Conservation (phyloP, 2,329 filamentous ascomycete genomes). For the Paraphoma sp. region DNA sequence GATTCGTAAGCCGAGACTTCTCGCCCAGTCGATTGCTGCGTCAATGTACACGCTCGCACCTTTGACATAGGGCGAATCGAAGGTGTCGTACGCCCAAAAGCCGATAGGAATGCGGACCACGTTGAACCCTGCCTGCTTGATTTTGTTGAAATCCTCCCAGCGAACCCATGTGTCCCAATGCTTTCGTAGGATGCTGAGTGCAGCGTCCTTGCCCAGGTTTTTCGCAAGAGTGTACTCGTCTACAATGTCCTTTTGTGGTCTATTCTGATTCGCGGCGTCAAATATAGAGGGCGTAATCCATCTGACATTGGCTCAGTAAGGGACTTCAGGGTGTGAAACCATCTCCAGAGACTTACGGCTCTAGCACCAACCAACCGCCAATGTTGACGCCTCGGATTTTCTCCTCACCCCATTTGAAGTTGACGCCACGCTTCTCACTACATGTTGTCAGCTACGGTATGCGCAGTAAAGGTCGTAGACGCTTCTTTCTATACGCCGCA, state of each 20-base stretch:
- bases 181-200: conserved; percentile 52
- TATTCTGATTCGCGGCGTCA: conserved; percentile 33
- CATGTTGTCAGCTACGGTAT: conserved; percentile 14
- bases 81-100: conserved; percentile 65
- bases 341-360: conserved; percentile 42
- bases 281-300: conserved; percentile 68
- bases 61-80: conserved; percentile 57
- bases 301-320: conserved; percentile 16
- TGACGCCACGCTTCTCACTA: conserved; percentile 44
- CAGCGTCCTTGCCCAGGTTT: conserved; percentile 56
- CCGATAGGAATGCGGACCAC: conserved; percentile 65
- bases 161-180: conserved; percentile 61
- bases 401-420: conserved; percentile 57
- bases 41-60: conserved; percentile 63
- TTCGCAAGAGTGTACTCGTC: conserved; percentile 62
- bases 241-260: conserved; percentile 46
- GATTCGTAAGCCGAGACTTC: conserved; percentile 60
- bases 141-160: conserved; percentile 62
- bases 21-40: conserved; percentile 63
- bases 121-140: conserved; percentile 64
- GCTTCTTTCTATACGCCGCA: too few relatives aligned
- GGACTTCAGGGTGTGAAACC: not conserved
- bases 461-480: too few relatives aligned
- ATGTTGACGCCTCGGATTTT: conserved; percentile 61
- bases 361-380: conserved; percentile 59